phyloP scores from a whole-genome alignment of 1,284 basidiomycete species.

The Cystobasidium pallidum region DNA sequence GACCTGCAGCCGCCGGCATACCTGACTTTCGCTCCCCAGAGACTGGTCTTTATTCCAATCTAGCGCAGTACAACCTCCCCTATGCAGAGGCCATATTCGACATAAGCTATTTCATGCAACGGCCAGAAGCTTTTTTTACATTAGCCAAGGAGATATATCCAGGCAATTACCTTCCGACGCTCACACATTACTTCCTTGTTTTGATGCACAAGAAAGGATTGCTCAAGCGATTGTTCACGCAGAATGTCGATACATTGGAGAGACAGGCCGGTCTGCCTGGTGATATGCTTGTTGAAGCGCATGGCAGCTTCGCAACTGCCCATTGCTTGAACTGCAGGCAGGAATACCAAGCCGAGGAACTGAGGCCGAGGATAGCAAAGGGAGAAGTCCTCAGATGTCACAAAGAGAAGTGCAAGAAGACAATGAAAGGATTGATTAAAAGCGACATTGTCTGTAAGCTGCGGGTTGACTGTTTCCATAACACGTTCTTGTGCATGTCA shows the following conservation, averaged over 20 bases:
- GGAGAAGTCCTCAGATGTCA: conserved; percentile 57
- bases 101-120: conserved; percentile 56
- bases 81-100: conserved; percentile 63
- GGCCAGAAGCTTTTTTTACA: conserved; percentile 58
- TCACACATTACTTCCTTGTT: conserved; percentile 85
- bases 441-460: conserved; percentile 44
- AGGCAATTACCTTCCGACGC: conserved; percentile 79
- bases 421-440: conserved; percentile 40
- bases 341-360: conserved; percentile 68
- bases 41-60: conserved; percentile 63
- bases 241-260: conserved; percentile 78
- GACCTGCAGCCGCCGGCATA: conserved; percentile 57
- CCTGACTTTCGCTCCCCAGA: conserved; percentile 60
- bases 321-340: conserved; percentile 73
- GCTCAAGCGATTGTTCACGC: conserved; percentile 61
- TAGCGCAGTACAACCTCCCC: conserved; percentile 61
- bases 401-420: conserved; percentile 44
- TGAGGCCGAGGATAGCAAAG: conserved; percentile 65
- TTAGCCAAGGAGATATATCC: conserved; percentile 80
- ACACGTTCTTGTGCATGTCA: neutral
- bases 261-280: conserved; percentile 76
- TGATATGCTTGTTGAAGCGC: conserved; percentile 83
- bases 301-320: conserved; percentile 65
- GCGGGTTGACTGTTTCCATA: neutral
- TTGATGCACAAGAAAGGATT: conserved; percentile 69